Evolutionary conservation across 2,329 filamentous ascomycete species (phyloP).

Genomic region (Fusarium palustre): DNA sequence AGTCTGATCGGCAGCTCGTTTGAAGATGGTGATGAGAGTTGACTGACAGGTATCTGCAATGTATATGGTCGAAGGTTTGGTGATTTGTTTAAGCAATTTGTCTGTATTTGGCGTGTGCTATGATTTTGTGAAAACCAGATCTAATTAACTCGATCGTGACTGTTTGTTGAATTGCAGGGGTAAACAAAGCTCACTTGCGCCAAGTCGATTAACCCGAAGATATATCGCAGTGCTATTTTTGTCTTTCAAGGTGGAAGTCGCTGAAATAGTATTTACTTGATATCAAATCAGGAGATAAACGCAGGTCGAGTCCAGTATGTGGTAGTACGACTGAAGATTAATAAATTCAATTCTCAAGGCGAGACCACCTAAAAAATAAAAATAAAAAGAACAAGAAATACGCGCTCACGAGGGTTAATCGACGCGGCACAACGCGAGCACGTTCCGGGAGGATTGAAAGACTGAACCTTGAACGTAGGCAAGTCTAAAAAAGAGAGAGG

Average conservation of each 20-base stretch:
- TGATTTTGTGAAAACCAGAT: background rate
- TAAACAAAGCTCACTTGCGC: slow-evolving; percentile 32
- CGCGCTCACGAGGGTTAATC: slow-evolving; percentile 11
- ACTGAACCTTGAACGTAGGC: slow-evolving; percentile 15
- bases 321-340: slow-evolving; percentile 7
- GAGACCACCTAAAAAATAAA: background rate
- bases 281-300: slow-evolving; percentile 7
- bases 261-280: background rate
- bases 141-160: background rate
- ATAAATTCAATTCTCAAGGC: slow-evolving; percentile 6
- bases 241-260: slow-evolving; percentile 17
- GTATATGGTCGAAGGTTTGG: background rate
- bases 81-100: background rate
- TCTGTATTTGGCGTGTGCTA: background rate
- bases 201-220: slow-evolving; percentile 27
- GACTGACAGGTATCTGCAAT: slow-evolving; percentile 28
- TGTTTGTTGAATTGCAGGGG: slow-evolving; percentile 12
- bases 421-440: slow-evolving; percentile 36
- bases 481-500: background rate
- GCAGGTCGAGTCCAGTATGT: background rate
- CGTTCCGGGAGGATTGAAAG: slow-evolving; percentile 18
- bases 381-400: slow-evolving; percentile 13
- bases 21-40: slow-evolving; percentile 24
- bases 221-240: slow-evolving; percentile 32
- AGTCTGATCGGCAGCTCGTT: slow-evolving; percentile 35